These are phyloP conservation scores for Pezicula radicicola DNA, from an alignment of 2,329 filamentous ascomycete genomes.

Conservation along the genomic window DNA sequence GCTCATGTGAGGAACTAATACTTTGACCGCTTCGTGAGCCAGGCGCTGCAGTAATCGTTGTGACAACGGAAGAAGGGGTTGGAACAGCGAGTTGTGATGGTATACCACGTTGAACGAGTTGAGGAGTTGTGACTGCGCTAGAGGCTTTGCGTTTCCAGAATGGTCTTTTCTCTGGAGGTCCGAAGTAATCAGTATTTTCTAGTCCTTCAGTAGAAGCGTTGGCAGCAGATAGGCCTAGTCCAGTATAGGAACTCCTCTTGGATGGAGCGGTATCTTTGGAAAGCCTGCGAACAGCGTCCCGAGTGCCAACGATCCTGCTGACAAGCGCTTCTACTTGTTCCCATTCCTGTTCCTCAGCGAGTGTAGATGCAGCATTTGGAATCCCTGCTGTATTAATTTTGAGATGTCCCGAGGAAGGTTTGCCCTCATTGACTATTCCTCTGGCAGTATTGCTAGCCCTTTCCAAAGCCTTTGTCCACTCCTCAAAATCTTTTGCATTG, in stretches of 20 bases:
- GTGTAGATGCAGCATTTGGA: slow-evolving; percentile 17
- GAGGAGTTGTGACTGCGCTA: slow-evolving; percentile 29
- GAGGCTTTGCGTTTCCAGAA: slow-evolving; percentile 94
- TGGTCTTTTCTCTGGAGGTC: slow-evolving; percentile 58
- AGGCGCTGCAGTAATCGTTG: slow-evolving; percentile 17
- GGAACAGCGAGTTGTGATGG: slow-evolving; percentile 26
- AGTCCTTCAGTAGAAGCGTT: slow-evolving; percentile 23
- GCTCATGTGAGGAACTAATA: slow-evolving; percentile 38
- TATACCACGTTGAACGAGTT: slow-evolving; percentile 19
- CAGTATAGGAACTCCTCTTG: slow-evolving; percentile 20
- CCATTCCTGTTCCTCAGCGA: slow-evolving; percentile 79
- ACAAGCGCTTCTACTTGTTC: slow-evolving; percentile 80
- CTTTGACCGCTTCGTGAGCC: slow-evolving; percentile 11
- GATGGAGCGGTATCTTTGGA: slow-evolving; percentile 75
- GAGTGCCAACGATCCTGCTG: slow-evolving; percentile 79
- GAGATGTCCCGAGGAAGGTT: slow-evolving; percentile 24
- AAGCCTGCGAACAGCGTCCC: slow-evolving; percentile 82
- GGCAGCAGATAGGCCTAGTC: slow-evolving; percentile 31
- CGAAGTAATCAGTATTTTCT: slow-evolving; percentile 55
- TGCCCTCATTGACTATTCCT: slow-evolving; percentile 40
- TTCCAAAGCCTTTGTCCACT: slow-evolving; percentile 85
- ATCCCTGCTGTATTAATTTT: slow-evolving; percentile 29
- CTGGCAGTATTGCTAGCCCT: slow-evolving; percentile 68
- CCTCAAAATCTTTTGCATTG: slow-evolving; percentile 79
- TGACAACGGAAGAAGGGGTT: slow-evolving; percentile 14